Base-by-base conservation (phyloP, 2,329 filamentous ascomycete species). In the Botrytis squamosa region DNA sequence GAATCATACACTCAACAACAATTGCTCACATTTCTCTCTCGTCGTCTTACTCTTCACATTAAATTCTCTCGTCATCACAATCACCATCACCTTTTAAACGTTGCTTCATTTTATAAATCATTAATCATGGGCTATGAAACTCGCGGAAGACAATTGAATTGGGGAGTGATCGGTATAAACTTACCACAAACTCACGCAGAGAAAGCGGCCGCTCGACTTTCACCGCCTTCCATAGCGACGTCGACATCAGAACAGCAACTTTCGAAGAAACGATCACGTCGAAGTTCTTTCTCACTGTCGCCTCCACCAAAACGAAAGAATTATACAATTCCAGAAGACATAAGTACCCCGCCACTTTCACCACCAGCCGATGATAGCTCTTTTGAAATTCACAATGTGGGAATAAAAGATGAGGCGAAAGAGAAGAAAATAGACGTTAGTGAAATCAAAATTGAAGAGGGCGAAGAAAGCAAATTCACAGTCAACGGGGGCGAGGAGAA, bases 151-250 rank as follows among this genome's bases (percentile, higher is more conserved):
- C 97, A 94, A 81, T 86, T 99, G 78, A 98, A 95, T 76, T 87
- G 98, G 81, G 93, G 94, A 75, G 97, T 94, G 78, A 88, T 98
- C 80, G 96, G 96, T 82, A 97, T 98, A 80, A 93, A 96, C 80
- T 87, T 98, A 77, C 91, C 93, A 77, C 89, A 92, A 80, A 86
- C 87, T 79, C 85, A 90, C 80, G 87, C 90, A 80, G 84, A 88
- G 76, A 86, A 89, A 84, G 84, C 85, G 84, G 84, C 86, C 77
- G 79, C 80, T 63, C 79, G 80, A 76, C 77, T 80, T 76, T 80
- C 81, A 80, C 80, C 81, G 78, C 81, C 80, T 80, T 80, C 80
- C 55, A 60, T 78, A 36, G 40, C 72, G 46, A 36, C 44, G 40
- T 49, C 65, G 68, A 76, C 74, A 69, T 74, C 78, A 74, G 79